phyloP scores from a whole-genome alignment of 139 green algal genomes.

The Pleodorina starrii region DNA sequence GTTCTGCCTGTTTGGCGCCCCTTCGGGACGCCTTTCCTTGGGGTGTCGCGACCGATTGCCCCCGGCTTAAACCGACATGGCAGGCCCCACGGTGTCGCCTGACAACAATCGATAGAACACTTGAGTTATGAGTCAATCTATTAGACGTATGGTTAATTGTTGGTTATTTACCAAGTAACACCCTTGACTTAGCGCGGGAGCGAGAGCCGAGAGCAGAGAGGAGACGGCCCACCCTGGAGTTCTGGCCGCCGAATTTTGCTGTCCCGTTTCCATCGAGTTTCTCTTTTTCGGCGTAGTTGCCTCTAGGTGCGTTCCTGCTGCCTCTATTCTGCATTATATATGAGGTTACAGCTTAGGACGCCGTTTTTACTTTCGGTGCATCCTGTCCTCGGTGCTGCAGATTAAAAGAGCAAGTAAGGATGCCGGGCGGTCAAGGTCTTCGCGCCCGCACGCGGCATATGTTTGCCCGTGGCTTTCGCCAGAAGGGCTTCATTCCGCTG shows the following conservation, averaged over 20 bases:
- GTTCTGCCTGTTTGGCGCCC: too few species aligned
- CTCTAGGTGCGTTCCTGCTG: constrained; percentile 28
- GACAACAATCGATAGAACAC: too few species aligned
- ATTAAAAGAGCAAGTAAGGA: constrained; percentile 58
- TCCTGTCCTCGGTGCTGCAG: not conserved
- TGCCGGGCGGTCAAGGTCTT: constrained; percentile 77
- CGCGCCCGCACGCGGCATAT: constrained; percentile 90
- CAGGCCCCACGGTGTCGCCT: too few species aligned
- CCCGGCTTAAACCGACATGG: too few species aligned
- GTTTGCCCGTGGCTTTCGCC: constrained; percentile 89
- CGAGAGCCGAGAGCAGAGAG: too few species aligned
- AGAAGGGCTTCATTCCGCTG: constrained; percentile 93
- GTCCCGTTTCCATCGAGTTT: not conserved
- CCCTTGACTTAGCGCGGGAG: too few species aligned
- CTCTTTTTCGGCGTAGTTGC: constrained; percentile 45
- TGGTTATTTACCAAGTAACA: too few species aligned
- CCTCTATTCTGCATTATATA: too few species aligned
- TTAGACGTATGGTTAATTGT: too few species aligned
- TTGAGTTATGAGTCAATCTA: too few species aligned
- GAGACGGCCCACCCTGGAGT: not conserved
- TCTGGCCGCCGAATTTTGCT: not conserved
- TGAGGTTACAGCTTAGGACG: not conserved
- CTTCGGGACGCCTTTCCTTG: too few species aligned
- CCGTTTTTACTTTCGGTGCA: not conserved
- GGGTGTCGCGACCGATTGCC: too few species aligned